Base-by-base conservation (phyloP, 1,284 basidiomycete genomes). In the Apiotrichum sp. region DNA sequence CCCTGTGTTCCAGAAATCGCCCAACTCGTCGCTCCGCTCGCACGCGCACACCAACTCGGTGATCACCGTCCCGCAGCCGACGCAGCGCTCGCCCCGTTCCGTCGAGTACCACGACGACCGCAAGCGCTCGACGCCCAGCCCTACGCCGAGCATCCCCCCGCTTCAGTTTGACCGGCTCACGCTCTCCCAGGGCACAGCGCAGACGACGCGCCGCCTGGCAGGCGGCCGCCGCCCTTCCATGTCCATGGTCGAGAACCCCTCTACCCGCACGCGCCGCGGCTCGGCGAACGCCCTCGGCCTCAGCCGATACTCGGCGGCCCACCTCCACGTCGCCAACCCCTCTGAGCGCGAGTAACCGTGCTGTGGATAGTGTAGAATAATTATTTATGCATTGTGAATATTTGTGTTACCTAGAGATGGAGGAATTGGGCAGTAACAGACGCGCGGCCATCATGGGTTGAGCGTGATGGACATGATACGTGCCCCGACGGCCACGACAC, bases 1-100 rank as follows among this genome's bases (percentile, higher is more conserved):
- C 42, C 73, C 73, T 4, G 71, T 66, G n/a, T 74, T 74, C 66
- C 56, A 70, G 39, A 66, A 70, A 11, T 70, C 68, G 33, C 68
- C 73, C 49, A 63, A 67, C 35, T 63, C 71, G 33, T 64, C 68
- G 38, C 61, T 73, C 22, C 61, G 68, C 33, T 70, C 68, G 14
- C 69, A 70, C 56, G 53, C 59, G 11, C 68, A 69, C 55, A 31
- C 40, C 14, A 31, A 39, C n/a, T 22, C 13, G 8, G 7, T 33
- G 45, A 29, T 35, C 3, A 40, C 35, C 6, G 13, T 11, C 35
- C 47, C 6, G 6, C 8, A n/a, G 9, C 34, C 6, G 5, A 10
- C 36, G 4, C 22, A 22, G 22, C 22, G 22, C 22, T 49, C 35
- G 10, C 43, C 43, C 13, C 14, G 32, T 8, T 41, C 14, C 49